phyloP scores from a whole-genome alignment of 805 yeast genomes.

The Candida mattraensis region DNA sequence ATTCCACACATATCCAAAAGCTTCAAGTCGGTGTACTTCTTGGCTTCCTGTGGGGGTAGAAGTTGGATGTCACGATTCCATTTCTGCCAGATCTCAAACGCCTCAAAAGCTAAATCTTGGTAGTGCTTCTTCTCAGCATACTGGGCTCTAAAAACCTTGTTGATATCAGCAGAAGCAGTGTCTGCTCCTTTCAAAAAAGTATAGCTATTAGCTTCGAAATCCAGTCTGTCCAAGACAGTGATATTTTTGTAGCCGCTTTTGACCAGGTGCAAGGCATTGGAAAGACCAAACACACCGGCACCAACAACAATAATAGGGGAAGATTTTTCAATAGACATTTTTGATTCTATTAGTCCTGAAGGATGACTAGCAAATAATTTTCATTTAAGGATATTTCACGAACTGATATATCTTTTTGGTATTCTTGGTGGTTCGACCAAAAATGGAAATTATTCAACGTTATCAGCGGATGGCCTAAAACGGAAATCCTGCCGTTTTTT shows the following conservation, averaged over 20 bases:
- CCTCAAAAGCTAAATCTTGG: slow-evolving; percentile 25
- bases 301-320: slow-evolving; percentile 42
- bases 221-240: slow-evolving; percentile 37
- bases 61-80: slow-evolving; percentile 22
- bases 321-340: too few species aligned
- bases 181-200: slow-evolving; percentile 35
- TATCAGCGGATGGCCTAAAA: too few species aligned
- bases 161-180: slow-evolving; percentile 39
- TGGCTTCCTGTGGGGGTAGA: slow-evolving; percentile 19
- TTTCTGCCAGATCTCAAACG: slow-evolving; percentile 16
- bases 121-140: slow-evolving; percentile 37
- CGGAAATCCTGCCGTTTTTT: too few species aligned
- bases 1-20: slow-evolving; percentile 27
- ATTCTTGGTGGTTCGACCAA: too few species aligned
- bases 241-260: slow-evolving; percentile 35
- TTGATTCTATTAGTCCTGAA: too few species aligned
- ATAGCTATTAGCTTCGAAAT: slow-evolving; percentile 26
- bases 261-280: slow-evolving; percentile 41
- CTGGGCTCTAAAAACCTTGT: slow-evolving; percentile 37
- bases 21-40: slow-evolving; percentile 15
- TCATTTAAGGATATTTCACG: too few species aligned
- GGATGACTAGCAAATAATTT: too few species aligned
- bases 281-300: slow-evolving; percentile 53
- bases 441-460: too few species aligned
- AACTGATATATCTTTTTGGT: too few species aligned